Evolutionary conservation across 176 grass and related monocot species (phyloP), one percentile per base, ranked within the genome.

Genomic region (Cenchrus americanus): DNA sequence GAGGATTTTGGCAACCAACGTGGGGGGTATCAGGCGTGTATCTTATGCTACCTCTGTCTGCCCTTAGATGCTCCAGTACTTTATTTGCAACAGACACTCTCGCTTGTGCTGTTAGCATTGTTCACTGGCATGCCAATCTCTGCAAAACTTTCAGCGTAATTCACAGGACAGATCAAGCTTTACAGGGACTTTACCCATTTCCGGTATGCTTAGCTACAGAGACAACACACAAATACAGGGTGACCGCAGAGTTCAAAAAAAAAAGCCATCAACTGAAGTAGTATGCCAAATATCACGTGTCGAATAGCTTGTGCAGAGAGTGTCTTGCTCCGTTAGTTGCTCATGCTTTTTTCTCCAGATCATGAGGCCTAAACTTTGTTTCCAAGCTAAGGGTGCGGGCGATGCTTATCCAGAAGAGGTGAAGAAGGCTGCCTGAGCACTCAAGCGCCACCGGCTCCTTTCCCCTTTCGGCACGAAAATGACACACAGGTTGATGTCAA

Each of bases 401-500:
- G 14, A 22, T 67, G 32, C 59, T 83, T 67, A 86, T 90, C 83
- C 79, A 42, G 17, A 80, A 11, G 22, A 49, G 41, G 11, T 23
- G 59, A 79, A 8, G 47, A 1, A 79, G 49, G 41, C 37, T 62
- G 48, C 3, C 7, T 62, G 68, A 70, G 4, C 84, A 90, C 89
- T 80, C 89, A 75, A 87, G 49, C 61, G 67, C 51, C 66, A 21
- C 74, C 80, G 75, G 75, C 60, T 30, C 8, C 88, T 83, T 90
- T 83, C 84, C 79, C 84, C 74, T 87, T 90, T 87, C 75, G 80
- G 84, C 88, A 83, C 26, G 77, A 86, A 64, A 82, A 71, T 75
- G 51, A 44, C 76, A 67, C 75, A 68, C 50, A 26, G 19, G 72
- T 63, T 83, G 47, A 44, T 46, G 79, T 54, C 65, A n/a, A 77